phyloP scores from a whole-genome alignment of 306 rosid species.

The Prunus dulcis region DNA sequence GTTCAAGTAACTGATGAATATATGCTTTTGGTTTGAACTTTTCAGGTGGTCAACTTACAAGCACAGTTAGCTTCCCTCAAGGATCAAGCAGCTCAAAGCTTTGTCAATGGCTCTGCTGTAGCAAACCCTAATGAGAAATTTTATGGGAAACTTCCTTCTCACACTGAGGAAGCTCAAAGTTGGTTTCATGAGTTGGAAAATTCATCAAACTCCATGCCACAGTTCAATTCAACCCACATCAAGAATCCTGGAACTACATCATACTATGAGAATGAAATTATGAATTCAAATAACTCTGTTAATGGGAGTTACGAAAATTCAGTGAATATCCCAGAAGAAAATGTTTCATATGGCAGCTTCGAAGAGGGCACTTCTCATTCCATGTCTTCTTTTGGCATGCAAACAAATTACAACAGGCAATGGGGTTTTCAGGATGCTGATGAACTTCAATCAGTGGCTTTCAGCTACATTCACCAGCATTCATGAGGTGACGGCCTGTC shows the following conservation, averaged over 20 bases:
- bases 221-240: constrained; percentile 37
- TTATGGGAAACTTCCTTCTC: constrained; percentile 14
- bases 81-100: constrained; percentile 69
- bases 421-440: constrained; percentile 55
- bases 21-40: constrained; percentile 12
- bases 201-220: constrained; percentile 37
- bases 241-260: constrained; percentile 29
- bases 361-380: constrained; percentile 55
- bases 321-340: constrained; percentile 43
- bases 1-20: not conserved
- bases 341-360: constrained; percentile 62
- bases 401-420: constrained; percentile 34
- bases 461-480: constrained; percentile 43
- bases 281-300: constrained; percentile 40
- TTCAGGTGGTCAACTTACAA: constrained; percentile 83
- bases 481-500: constrained; percentile 16
- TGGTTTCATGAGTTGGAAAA: constrained; percentile 50
- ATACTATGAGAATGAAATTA: constrained; percentile 33
- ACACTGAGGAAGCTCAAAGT: constrained; percentile 43
- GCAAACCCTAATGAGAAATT: constrained; percentile 59
- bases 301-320: constrained; percentile 42
- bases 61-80: constrained; percentile 79
- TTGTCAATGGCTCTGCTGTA: constrained; percentile 36
- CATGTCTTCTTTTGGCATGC: constrained; percentile 55
- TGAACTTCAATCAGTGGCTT: constrained; percentile 71